Conservation (phyloP, 2,329 filamentous ascomycete genomes). For the Elsinoe batatas region DNA sequence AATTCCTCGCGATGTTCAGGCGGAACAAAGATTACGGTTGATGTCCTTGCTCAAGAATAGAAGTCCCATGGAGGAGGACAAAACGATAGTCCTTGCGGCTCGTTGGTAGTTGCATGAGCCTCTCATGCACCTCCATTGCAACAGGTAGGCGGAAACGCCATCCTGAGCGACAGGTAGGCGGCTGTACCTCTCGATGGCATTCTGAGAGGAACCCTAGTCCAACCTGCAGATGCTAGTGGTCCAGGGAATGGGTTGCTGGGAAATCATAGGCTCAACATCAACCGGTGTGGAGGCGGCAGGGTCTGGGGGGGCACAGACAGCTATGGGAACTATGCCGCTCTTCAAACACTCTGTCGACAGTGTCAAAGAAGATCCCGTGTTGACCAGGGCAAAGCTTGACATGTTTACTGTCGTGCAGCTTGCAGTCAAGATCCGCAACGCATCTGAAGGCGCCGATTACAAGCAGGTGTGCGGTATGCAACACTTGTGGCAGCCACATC, state of each 20-base stretch:
- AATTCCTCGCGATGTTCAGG: neutral
- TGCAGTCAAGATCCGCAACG: neutral
- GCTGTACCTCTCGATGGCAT: neutral
- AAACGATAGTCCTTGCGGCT: conserved; percentile 10
- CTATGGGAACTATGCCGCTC: neutral
- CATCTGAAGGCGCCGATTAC: neutral
- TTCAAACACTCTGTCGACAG: neutral
- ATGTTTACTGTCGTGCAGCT: neutral
- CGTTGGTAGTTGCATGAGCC: neutral
- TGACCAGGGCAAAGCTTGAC: neutral
- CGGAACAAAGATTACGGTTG: neutral
- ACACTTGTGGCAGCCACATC: neutral
- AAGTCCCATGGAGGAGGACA: neutral
- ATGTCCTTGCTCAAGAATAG: neutral
- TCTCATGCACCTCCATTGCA: neutral
- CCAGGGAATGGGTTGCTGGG: conserved; percentile 5
- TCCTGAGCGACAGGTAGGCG: neutral
- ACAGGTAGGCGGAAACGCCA: neutral
- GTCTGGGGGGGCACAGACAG: neutral
- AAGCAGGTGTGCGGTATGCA: neutral
- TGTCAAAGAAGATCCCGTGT: neutral
- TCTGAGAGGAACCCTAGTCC: neutral
- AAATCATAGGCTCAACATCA: conserved; percentile 1
- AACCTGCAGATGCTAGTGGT: neutral
- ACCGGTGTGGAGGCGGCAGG: neutral